These are phyloP conservation scores for Nematocida sp. DNA, from an alignment of 371 early-diverging fungal genomes.

Conservation along the genomic window DNA sequence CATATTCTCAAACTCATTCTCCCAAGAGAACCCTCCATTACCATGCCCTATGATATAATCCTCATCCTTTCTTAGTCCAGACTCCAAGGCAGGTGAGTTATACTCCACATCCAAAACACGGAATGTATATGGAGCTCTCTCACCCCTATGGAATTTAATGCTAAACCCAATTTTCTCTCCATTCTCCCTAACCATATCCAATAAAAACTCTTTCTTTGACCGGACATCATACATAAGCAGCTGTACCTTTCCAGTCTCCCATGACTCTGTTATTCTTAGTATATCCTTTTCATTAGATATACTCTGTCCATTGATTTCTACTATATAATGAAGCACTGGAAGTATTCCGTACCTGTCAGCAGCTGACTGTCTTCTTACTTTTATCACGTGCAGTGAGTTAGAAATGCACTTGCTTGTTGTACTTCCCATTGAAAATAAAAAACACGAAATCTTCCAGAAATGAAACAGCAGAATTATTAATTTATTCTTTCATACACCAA, in stretches of 20 bases:
- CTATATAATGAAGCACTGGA: constrained; percentile 63
- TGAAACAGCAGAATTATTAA: background rate
- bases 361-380: constrained; percentile 50
- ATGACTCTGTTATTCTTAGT: constrained; percentile 41
- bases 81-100: constrained; percentile 53
- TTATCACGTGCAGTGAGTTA: constrained; percentile 60
- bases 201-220: constrained; percentile 12
- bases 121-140: constrained; percentile 40
- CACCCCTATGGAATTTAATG: constrained; percentile 47
- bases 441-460: background rate
- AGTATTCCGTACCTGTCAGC: constrained; percentile 56
- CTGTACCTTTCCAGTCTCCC: constrained; percentile 49
- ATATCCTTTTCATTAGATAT: constrained; percentile 51
- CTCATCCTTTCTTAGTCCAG: constrained; percentile 51
- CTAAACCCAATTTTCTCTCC: constrained; percentile 61
- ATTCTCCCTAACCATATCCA: constrained; percentile 47
- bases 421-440: constrained; percentile 52
- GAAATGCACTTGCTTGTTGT: constrained; percentile 21
- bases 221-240: constrained; percentile 59
- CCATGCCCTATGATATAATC: constrained; percentile 66
- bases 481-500: background rate
- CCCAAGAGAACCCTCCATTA: constrained; percentile 22
- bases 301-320: constrained; percentile 46
- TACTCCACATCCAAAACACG: constrained; percentile 55
- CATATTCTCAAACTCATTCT: constrained; percentile 26